These are phyloP conservation scores for Stropharia rugosoannulata DNA, from an alignment of 768 basidiomycete species.

Conservation along the genomic window DNA sequence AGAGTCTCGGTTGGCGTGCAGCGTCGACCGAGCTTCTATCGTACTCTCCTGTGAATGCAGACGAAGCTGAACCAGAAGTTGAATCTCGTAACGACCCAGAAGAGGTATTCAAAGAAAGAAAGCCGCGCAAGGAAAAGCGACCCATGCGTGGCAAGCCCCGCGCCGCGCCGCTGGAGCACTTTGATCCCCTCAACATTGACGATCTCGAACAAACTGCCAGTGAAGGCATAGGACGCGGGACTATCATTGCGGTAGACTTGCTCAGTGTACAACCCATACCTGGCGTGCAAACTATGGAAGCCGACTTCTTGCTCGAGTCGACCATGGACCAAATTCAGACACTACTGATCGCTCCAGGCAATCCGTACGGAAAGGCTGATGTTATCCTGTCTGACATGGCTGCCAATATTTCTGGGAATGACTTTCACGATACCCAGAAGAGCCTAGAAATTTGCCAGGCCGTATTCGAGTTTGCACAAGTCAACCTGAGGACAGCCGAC, in stretches of 20 bases:
- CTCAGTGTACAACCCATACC: conserved; percentile 69
- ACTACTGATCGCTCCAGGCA: conserved; percentile 25
- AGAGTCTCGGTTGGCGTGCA: conserved; percentile 52
- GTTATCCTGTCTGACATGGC: conserved; percentile 92
- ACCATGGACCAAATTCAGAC: conserved; percentile 46
- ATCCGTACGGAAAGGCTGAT: conserved; percentile 54
- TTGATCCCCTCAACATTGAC: conserved; percentile 46
- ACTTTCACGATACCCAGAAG: conserved; percentile 59
- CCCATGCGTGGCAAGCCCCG: conserved; percentile 3
- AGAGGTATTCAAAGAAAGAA: neutral
- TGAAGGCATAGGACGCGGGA: conserved; percentile 31
- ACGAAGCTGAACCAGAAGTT: neutral
- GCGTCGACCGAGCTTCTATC: neutral
- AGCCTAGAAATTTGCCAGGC: conserved; percentile 75
- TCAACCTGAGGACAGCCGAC: conserved; percentile 48
- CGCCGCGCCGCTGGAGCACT: conserved; percentile 26
- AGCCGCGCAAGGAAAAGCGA: conserved; percentile 10
- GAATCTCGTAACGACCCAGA: neutral
- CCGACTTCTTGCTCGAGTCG: conserved; percentile 68
- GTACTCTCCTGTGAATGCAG: neutral
- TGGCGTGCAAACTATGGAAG: conserved; percentile 72
- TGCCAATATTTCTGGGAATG: conserved; percentile 75
- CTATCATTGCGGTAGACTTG: conserved; percentile 80
- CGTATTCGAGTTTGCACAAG: conserved; percentile 66
- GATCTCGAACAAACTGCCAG: conserved; percentile 10